These are phyloP conservation scores for Chaetomium tenue DNA, from an alignment of 495 filamentous ascomycete genomes.

Conservation along the genomic window DNA sequence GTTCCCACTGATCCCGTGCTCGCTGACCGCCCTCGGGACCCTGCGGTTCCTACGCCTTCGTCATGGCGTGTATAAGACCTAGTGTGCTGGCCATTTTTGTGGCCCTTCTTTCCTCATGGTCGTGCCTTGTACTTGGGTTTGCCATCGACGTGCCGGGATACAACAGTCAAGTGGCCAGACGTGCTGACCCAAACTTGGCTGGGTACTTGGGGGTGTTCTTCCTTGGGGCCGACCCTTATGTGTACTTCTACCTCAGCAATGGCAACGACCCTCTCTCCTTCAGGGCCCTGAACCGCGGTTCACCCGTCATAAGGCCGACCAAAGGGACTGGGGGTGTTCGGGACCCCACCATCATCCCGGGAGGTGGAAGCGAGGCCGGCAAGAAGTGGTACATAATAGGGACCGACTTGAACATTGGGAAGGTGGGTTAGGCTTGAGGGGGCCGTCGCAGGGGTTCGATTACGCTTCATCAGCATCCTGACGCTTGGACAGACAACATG, in stretches of 20 bases:
- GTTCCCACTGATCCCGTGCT: background rate
- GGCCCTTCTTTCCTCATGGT: conserved; percentile 16
- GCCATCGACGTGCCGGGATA: conserved; percentile 14
- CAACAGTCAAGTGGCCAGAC: conserved; percentile 25
- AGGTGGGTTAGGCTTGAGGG: conserved; percentile 30
- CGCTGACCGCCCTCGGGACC: background rate
- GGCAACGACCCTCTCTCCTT: conserved; percentile 50
- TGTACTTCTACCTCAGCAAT: conserved; percentile 55
- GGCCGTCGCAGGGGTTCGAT: background rate
- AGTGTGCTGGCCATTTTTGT: background rate
- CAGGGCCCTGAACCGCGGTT: conserved; percentile 47
- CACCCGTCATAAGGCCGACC: conserved; percentile 50
- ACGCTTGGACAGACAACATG: conserved; percentile 43
- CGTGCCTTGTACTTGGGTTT: conserved; percentile 8
- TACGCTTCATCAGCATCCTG: conserved; percentile 1
- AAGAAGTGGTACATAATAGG: conserved; percentile 57
- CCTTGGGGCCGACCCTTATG: conserved; percentile 51
- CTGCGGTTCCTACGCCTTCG: background rate
- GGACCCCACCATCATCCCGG: conserved; percentile 49
- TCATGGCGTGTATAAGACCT: conserved; percentile 4
- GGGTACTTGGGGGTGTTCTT: conserved; percentile 55
- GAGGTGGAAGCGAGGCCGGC: conserved; percentile 48
- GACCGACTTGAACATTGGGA: conserved; percentile 53
- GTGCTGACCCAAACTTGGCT: conserved; percentile 43
- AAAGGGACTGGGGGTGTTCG: conserved; percentile 52